Conservation (phyloP, 305 asterid species). For the Fraxinus greggii region DNA sequence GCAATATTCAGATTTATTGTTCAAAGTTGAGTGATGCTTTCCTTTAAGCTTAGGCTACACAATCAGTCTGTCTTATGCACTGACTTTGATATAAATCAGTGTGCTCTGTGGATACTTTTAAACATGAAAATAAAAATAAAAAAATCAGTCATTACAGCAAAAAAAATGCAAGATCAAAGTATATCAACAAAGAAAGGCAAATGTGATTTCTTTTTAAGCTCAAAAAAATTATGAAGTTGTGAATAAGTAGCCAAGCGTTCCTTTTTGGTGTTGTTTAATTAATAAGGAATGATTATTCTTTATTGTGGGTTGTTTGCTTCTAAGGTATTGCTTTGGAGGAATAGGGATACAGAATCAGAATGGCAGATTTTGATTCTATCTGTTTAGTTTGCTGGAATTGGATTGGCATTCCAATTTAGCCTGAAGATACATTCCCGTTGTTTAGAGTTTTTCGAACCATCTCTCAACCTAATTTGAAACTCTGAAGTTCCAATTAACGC, state of each 20-base stretch:
- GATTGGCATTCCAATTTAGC: neutral
- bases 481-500: neutral
- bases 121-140: neutral
- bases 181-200: neutral
- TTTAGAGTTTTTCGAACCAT: neutral
- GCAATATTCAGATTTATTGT: neutral
- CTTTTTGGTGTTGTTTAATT: neutral
- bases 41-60: neutral
- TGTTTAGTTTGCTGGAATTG: neutral
- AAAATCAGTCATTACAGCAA: neutral
- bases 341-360: neutral
- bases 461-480: neutral
- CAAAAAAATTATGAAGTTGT: neutral
- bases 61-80: neutral
- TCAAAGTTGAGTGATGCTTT: neutral
- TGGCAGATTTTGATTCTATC: neutral
- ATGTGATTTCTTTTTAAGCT: neutral
- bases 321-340: neutral
- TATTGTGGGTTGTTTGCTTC: neutral
- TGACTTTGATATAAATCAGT: neutral
- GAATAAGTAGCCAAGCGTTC: neutral
- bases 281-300: neutral
- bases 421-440: neutral
- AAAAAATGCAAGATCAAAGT: neutral
- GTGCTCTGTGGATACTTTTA: neutral